Conservation (phyloP, 306 rosid species). For the Trifolium fragiferum region DNA sequence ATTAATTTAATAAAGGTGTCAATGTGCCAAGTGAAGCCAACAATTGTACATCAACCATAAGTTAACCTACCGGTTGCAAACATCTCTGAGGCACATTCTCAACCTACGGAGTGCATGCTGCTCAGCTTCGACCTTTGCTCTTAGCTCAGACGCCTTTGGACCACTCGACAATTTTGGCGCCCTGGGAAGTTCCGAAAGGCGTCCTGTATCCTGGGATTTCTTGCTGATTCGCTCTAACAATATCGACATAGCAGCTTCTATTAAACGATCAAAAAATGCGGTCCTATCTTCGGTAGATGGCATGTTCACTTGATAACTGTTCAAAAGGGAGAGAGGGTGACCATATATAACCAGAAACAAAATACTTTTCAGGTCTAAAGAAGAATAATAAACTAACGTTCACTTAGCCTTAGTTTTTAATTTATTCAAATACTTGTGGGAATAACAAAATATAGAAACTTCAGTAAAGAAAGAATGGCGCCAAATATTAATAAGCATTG, state of each 20-base stretch:
- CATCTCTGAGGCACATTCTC: conserved; percentile 98
- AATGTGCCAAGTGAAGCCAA: conserved; percentile 19
- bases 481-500: conserved; percentile 31
- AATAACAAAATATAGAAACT: conserved; percentile 29
- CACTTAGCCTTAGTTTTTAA: conserved; percentile 17
- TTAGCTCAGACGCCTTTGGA: conserved; percentile 89
- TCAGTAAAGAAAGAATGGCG: neutral
- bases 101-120: conserved; percentile 96
- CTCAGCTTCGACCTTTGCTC: conserved; percentile 91
- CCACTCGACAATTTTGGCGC: conserved; percentile 87
- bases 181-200: conserved; percentile 85
- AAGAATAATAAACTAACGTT: conserved; percentile 26
- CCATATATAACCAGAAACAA: conserved; percentile 35
- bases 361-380: conserved; percentile 10
- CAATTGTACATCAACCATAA: conserved; percentile 12
- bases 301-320: conserved; percentile 73
- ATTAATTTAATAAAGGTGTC: conserved; percentile 13
- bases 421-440: conserved; percentile 19
- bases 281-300: conserved; percentile 75
- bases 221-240: conserved; percentile 61
- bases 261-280: conserved; percentile 65
- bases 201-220: conserved; percentile 53
- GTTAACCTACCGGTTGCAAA: conserved; percentile 86
- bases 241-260: conserved; percentile 84
- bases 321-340: conserved; percentile 35